phyloP scores from a whole-genome alignment of 140 eudicot species.

The Anethum foeniculum region DNA sequence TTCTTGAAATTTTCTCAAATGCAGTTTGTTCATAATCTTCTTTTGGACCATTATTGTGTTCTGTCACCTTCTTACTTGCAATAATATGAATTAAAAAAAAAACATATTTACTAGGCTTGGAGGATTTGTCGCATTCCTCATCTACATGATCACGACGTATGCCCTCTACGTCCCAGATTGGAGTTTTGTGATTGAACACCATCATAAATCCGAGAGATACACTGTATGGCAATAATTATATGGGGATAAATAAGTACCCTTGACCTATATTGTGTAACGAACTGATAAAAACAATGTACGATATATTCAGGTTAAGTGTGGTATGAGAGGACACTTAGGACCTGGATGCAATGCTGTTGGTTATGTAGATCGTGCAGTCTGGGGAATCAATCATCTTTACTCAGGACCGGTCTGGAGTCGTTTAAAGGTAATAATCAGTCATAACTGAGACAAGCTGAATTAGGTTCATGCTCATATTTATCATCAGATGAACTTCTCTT shows the following conservation, averaged over 20 bases:
- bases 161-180: conserved; percentile 69
- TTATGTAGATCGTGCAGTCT: conserved; percentile 69
- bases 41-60: too few relatives aligned
- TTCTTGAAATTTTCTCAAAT: neutral
- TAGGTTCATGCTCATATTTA: neutral
- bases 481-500: neutral
- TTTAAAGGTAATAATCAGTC: conserved; percentile 34
- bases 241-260: neutral
- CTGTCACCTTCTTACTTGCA: neutral
- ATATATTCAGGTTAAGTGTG: conserved; percentile 56
- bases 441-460: neutral
- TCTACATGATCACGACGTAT: conserved; percentile 61
- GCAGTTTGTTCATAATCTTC: neutral
- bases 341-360: conserved; percentile 96
- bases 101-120: conserved; percentile 40
- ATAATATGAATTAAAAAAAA: too few relatives aligned
- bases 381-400: conserved; percentile 86
- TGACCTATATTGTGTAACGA: neutral
- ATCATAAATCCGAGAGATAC: conserved; percentile 27
- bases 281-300: neutral
- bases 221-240: conserved; percentile 24
- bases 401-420: conserved; percentile 61
- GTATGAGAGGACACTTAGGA: conserved; percentile 86
- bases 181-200: conserved; percentile 40
- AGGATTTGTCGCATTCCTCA: conserved; percentile 55